Base-by-base conservation (phyloP, 2,329 filamentous ascomycete species). In the Coniella lustricola region DNA sequence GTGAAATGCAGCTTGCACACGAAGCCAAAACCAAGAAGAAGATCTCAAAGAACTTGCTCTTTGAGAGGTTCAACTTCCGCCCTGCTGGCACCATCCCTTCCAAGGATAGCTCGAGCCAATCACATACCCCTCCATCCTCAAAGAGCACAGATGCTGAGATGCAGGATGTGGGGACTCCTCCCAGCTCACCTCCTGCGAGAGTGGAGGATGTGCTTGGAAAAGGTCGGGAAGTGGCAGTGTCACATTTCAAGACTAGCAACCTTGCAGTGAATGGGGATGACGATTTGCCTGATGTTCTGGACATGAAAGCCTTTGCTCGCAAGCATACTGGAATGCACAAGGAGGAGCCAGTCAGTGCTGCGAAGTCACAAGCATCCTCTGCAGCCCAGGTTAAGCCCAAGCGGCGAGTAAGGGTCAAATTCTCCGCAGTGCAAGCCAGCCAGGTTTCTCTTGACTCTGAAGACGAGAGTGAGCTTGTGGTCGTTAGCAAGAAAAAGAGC, bases 11-110 rank as follows among this genome's bases (percentile, higher is more conserved):
- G 65, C 76, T 98, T 42, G 81, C 87, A 1, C 90, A 97, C 64
- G 84, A 95, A 62, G 86, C 88, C 20, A 88, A 84, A 68, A 95
- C 89, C 1, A 90, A 86, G 66, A 97, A 93, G 73, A 95, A 89
- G 69, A 86, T 95, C 55, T 82, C 84, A 7, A 93, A 90, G 57
- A 80, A 82, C 33, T 86, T 86, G 51, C 73, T 98, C 1, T 86
- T 97, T 60, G 84, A 88, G 46, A 79, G 80, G 20, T 95, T 97
- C 71, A 90, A 90, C 61, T 90, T 84, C 59, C 79, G 75, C 58
- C 69, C 74, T 5, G 62, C 63, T 10, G 68, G 65, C 3, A 60
- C 62, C 34, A 57, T 54, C 35, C 57, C 59, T 4, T 40, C 55
- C 3, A 47, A 55, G 43, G 56, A 53, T 5, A 81, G 74, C 61